These are phyloP conservation scores for Schoenoplectus tabernaemontani DNA, from an alignment of 202 grass and related monocot genomes.

Conservation along the genomic window DNA sequence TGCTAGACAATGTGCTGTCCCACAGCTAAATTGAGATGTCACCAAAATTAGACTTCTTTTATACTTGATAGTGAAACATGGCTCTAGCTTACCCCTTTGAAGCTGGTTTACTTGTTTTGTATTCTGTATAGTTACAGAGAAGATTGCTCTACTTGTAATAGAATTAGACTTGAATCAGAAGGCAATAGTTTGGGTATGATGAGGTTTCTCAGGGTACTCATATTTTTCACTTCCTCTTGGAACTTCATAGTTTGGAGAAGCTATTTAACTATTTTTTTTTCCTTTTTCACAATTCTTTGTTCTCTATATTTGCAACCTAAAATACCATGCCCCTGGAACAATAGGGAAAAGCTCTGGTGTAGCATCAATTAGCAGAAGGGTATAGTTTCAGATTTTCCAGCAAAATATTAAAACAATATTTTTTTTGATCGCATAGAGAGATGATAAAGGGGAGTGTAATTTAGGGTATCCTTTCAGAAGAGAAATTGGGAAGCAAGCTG, in stretches of 20 bases:
- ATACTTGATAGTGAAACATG: neutral
- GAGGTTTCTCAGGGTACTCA: neutral
- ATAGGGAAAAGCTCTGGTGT: neutral
- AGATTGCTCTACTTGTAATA: neutral
- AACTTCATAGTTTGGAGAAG: neutral
- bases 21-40: constrained; percentile 4
- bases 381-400: too few species aligned
- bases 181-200: neutral
- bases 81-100: neutral
- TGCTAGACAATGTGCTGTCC: neutral
- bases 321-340: neutral
- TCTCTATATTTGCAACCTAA: neutral
- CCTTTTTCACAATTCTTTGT: neutral
- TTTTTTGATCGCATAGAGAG: too few species aligned
- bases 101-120: neutral
- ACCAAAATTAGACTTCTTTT: neutral
- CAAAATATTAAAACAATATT: too few species aligned
- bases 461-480: neutral
- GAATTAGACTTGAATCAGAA: neutral
- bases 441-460: neutral
- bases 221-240: neutral
- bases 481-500: neutral
- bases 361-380: too few species aligned
- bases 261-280: too few species aligned
- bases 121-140: neutral